Conservation (phyloP, 768 basidiomycete species). For the Mycena vitilis region DNA sequence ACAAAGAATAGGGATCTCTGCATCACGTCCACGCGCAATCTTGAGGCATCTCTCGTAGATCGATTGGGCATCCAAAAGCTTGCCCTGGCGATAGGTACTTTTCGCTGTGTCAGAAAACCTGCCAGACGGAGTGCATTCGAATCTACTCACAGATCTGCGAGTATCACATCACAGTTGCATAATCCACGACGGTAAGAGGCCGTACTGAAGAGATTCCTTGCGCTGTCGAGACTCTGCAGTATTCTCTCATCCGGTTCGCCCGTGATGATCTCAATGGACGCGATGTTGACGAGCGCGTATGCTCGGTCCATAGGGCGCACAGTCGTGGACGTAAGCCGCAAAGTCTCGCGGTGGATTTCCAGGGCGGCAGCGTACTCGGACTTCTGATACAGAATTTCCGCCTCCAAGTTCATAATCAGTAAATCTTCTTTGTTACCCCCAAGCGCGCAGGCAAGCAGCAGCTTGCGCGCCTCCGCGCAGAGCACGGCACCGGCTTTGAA, state of each 20-base stretch:
- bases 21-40: neutral
- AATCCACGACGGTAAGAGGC: neutral
- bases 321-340: neutral
- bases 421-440: neutral
- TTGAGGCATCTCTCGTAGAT: neutral
- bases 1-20: neutral
- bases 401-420: neutral
- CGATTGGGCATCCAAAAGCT: neutral
- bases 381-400: neutral
- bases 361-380: neutral
- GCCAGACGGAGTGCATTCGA: too few species aligned
- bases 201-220: neutral
- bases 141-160: neutral
- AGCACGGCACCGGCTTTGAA: neutral
- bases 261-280: neutral
- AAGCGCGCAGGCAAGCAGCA: neutral
- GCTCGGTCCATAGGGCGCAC: neutral
- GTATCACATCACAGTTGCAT: neutral
- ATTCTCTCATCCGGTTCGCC: neutral
- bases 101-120: too few species aligned
- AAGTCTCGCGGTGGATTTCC: neutral
- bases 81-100: neutral
- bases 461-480: neutral
- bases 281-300: neutral
- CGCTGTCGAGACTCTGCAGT: neutral